Conservation (phyloP, 225 moss, liverwort and hornwort genomes). For the Marchantia paleacea region DNA sequence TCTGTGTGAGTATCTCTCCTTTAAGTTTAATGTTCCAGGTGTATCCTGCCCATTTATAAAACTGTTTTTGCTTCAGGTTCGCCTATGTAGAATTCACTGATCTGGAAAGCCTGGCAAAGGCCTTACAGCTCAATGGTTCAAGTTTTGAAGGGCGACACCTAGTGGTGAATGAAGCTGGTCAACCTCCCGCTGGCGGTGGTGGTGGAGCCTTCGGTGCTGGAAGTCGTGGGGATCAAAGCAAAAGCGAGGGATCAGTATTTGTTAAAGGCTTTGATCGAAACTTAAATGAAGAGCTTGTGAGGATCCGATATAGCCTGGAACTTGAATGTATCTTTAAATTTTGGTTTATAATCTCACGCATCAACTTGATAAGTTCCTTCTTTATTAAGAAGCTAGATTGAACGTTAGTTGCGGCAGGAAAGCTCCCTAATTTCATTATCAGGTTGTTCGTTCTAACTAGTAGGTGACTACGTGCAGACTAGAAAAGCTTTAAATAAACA, state of each 20-base stretch:
- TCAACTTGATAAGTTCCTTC: background rate
- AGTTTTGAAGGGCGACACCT: conserved; percentile 22
- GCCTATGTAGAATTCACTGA: conserved; percentile 50
- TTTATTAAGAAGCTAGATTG: background rate
- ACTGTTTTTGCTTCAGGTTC: conserved; percentile 22
- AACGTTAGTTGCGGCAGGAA: background rate
- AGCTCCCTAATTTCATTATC: background rate
- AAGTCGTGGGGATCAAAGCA: conserved; percentile 11
- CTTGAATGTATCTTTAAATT: background rate
- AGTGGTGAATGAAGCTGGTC: conserved; percentile 34
- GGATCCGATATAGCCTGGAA: background rate
- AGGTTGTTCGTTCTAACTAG: background rate
- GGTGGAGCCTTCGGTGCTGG: conserved; percentile 17
- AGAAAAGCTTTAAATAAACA: conserved; percentile 27
- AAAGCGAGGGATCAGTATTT: conserved; percentile 52
- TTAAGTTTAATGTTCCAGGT: background rate
- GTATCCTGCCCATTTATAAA: background rate
- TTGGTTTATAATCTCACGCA: background rate
- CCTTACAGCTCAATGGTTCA: conserved; percentile 31
- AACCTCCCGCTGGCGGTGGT: conserved; percentile 9
- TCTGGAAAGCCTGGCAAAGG: conserved; percentile 26
- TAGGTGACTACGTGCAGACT: conserved; percentile 42
- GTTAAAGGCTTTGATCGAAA: conserved; percentile 69
- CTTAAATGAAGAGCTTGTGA: conserved; percentile 65
- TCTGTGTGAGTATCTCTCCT: background rate